Conservation (phyloP, 768 basidiomycete species). For the Roridomyces roridus region DNA sequence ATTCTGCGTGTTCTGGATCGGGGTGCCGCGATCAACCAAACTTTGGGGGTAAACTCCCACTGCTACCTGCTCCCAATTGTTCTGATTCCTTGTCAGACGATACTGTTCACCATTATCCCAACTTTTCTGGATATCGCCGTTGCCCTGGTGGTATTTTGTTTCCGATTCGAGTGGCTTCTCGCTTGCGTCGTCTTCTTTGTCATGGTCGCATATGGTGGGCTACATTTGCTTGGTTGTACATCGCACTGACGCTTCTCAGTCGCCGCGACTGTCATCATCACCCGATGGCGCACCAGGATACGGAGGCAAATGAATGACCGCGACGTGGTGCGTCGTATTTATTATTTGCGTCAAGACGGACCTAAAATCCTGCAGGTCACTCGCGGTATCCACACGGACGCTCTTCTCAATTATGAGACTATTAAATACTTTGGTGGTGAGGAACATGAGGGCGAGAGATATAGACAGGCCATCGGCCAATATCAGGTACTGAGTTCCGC, state of each 20-base stretch:
- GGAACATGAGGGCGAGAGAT: slow-evolving; percentile 75
- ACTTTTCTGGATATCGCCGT: slow-evolving; percentile 81
- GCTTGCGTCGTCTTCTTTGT: slow-evolving; percentile 72
- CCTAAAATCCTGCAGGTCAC: slow-evolving; percentile 53
- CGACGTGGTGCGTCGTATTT: slow-evolving; percentile 62
- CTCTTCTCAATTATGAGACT: slow-evolving; percentile 81
- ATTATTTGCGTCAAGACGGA: not conserved
- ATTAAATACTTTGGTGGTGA: slow-evolving; percentile 93
- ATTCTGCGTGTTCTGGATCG: slow-evolving; percentile 82
- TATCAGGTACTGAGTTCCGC: slow-evolving; percentile 54
- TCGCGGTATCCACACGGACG: slow-evolving; percentile 84
- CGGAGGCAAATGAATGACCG: slow-evolving; percentile 82
- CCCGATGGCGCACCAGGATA: slow-evolving; percentile 75
- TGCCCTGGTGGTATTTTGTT: slow-evolving; percentile 70
- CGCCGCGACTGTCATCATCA: slow-evolving; percentile 58
- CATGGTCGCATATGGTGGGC: slow-evolving; percentile 74
- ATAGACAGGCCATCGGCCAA: slow-evolving; percentile 69
- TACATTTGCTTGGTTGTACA: not conserved
- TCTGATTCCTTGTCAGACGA: slow-evolving; percentile 47
- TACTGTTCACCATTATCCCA: slow-evolving; percentile 86
- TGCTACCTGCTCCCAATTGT: not conserved
- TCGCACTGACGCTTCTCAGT: slow-evolving; percentile 40
- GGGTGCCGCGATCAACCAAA: slow-evolving; percentile 86
- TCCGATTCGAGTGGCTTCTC: slow-evolving; percentile 70
- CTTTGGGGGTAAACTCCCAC: slow-evolving; percentile 59